Evolutionary conservation across 768 basidiomycete genomes (phyloP), one percentile per base, ranked within the genome.

Genomic region (Cystobasidium tubakii): DNA sequence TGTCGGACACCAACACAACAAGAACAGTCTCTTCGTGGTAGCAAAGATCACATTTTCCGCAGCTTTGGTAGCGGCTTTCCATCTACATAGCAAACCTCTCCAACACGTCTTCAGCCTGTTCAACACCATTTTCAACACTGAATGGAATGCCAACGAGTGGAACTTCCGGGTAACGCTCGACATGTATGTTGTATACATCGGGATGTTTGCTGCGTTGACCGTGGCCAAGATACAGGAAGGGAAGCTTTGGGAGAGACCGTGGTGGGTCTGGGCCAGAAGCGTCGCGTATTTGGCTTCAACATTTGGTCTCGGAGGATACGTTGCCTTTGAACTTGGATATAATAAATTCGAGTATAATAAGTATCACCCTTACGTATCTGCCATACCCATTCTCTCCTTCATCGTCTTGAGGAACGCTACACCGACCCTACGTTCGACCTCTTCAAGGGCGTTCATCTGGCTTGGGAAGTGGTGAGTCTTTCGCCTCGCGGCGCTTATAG

Each of bases 81-180:
- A 91, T 85, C 82, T 82, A 44, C 83, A 87, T 60, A 80, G 81
- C 2, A 88, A 86, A 85, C 81, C 88, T 0, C 81, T 94, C 78
- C 85, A 89, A 64, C 78, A 80, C 25, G 76, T 89, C 19, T 96
- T 95, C 81, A 78, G 81, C 39, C 76, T 88, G 73, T 83, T 92
- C 65, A 83, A 85, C 72, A 83, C 82, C n/a, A 78, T 90, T 54
- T 92, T 86, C 82, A 85, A 83, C 66, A 91, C 92, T 69, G 84
- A 84, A 33, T 96, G 92, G 92, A 90, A 89, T 7, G 88, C 90
- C 7, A 84, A 82, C 23, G 92, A 96, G 82, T 94, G 91, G 91
- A 82, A 84, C 9, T 96, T 96, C 85, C 88, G 92, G 44, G 88
- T 92, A 78, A 88, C 86, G 23, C 87, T 95, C 74, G 92, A 96